A percentile compares a stretch with the other conserved stretches of the same genome.
Conservation (phyloP, 2,329 filamentous ascomycete species). For the Sclerotiophoma versabilis region DNA sequence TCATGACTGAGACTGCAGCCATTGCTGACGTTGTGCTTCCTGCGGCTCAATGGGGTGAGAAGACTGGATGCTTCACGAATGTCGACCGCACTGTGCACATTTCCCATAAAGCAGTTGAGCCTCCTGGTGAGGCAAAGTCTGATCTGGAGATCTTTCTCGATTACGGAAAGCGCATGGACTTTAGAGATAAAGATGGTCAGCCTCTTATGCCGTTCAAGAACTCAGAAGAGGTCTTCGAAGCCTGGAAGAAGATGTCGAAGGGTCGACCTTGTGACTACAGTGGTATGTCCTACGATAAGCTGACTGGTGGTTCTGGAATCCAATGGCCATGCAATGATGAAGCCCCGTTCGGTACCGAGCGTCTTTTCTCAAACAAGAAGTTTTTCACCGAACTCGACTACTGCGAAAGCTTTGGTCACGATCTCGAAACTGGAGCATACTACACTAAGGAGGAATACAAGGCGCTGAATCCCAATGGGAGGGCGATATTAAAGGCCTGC, state of each 20-base stretch:
- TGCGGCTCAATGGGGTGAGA: constrained; percentile 13
- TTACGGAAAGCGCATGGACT: constrained; percentile 16
- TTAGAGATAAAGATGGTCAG: constrained; percentile 16
- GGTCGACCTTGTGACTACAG: constrained; percentile 15
- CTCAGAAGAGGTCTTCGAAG: constrained; percentile 14
- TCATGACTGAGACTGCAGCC: constrained; percentile 11
- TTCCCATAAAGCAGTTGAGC: constrained; percentile 12
- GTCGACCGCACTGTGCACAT: constrained; percentile 14
- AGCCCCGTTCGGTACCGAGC: constrained; percentile 13
- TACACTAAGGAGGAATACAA: constrained; percentile 17
- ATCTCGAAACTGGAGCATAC: constrained; percentile 15
- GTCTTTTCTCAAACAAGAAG: constrained; percentile 13
- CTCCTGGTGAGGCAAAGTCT: constrained; percentile 8
- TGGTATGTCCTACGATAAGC: constrained; percentile 16
- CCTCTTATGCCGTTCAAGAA: constrained; percentile 10
- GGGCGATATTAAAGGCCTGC: constrained; percentile 15
- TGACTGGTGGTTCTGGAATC: constrained; percentile 14
- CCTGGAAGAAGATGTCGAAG: constrained; percentile 17
- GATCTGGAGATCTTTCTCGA: constrained; percentile 17
- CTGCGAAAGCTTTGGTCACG: constrained; percentile 18
- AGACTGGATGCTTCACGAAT: constrained; percentile 14
- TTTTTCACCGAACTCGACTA: constrained; percentile 16
- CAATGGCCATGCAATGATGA: constrained; percentile 20
- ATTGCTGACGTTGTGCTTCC: constrained; percentile 14
- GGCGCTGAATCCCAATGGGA: constrained; percentile 5